Conservation (phyloP, 2,329 filamentous ascomycete genomes). For the Aspergillus pseudonomiae region DNA sequence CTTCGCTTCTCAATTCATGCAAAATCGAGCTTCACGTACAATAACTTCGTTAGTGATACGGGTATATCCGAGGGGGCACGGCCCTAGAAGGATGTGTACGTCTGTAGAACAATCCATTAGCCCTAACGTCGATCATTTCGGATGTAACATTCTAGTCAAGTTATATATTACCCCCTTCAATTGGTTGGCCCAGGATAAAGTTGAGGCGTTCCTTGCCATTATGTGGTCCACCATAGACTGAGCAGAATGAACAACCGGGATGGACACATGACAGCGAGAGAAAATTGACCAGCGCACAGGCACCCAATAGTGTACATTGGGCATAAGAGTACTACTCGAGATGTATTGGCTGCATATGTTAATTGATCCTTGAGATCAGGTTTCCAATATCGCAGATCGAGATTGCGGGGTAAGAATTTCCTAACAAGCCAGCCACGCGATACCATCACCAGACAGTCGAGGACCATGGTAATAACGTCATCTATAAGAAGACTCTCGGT, state of each 20-base stretch:
- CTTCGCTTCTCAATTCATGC: neutral
- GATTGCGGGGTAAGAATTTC: slow-evolving; percentile 15
- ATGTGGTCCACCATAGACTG: neutral
- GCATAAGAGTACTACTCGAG: slow-evolving; percentile 8
- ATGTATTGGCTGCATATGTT: slow-evolving; percentile 11
- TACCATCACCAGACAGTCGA: slow-evolving; percentile 21
- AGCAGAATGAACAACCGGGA: neutral
- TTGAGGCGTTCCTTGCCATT: neutral
- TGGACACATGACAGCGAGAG: neutral
- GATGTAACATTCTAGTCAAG: slow-evolving; percentile 2
- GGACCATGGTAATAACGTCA: slow-evolving; percentile 4
- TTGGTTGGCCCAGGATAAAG: neutral
- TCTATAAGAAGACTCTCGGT: neutral
- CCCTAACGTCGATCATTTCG: slow-evolving; percentile 2
- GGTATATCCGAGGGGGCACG: slow-evolving; percentile 1
- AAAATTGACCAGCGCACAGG: neutral
- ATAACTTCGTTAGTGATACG: neutral
- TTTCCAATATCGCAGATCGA: slow-evolving; percentile 2
- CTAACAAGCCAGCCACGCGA: slow-evolving; percentile 20
- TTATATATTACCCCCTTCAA: neutral
- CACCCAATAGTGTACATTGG: neutral
- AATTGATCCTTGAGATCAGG: neutral
- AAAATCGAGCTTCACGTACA: neutral
- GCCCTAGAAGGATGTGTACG: neutral
- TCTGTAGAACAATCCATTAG: neutral